Base-by-base conservation (phyloP, 352 stramenopile genomes). In the Phytophthora brassicae region DNA sequence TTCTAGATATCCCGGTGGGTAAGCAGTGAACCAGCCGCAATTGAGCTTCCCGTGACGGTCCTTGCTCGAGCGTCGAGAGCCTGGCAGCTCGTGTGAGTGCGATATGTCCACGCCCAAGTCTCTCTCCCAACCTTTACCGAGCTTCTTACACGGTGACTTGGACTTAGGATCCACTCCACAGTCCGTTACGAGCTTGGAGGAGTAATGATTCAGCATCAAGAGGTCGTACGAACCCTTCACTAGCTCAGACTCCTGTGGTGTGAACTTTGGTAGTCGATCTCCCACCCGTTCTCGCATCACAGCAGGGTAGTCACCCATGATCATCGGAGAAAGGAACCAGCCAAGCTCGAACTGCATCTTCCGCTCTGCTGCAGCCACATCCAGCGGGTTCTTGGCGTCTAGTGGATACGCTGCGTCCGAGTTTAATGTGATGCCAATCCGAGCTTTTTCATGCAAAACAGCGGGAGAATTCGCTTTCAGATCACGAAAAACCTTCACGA, bases 171-270 rank as follows among this genome's bases (percentile, higher is more conserved):
- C 26, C 8, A 62, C 68, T 11, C 56, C 38, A 35, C 72, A 83
- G 61, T 88, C 64, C 0, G 74, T 81, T 11, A 84, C 73, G 0
- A 51, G n/a, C 4, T 64, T 67, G 14, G 76, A 74, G 31, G 49
- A 64, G 70, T 98, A 98, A 63, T 98, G 88, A 70, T 98, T 98
- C 3, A 98, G 28, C 53, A 94, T 94, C 45, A 98, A 86, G 47
- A 98, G 89, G 50, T 98, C 95, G 55, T 79, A 81, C 16, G 84
- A 96, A 7, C 77, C 78, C 41, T 81, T 77, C n/a, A 99, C 47
- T 8, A 73, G 26, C 24, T 70, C 69, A 35, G 81, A 51, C 56
- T 97, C 72, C n/a, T 85, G 64, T 13, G 58, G 13, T 16, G 93
- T 96, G 68, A 98, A 98, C 20, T 44, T 36, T 4, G 94, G 93